Conservation (phyloP, 225 moss, liverwort and hornwort genomes). For the Physcomitrellopsis africana region DNA sequence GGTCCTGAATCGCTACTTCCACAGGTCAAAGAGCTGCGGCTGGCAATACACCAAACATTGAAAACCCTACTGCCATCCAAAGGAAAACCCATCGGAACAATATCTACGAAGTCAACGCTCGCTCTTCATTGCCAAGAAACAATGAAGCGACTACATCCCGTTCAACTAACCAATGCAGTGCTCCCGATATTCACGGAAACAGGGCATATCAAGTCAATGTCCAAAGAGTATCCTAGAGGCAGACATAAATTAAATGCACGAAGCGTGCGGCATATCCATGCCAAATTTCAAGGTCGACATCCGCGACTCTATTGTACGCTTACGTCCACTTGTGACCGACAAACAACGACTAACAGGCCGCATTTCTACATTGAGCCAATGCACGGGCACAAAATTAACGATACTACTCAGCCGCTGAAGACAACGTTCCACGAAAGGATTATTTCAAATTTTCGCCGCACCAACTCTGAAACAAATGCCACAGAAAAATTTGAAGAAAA, state of each 20-base stretch:
- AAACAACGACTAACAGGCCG: not conserved
- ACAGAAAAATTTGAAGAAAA: not conserved
- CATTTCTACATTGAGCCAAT: not conserved
- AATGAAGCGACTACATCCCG: not conserved
- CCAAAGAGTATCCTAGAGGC: not conserved
- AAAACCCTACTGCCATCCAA: conserved; percentile 3
- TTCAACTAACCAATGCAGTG: not conserved
- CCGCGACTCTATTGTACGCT: not conserved
- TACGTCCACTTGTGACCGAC: not conserved
- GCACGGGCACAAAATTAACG: not conserved
- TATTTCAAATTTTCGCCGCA: not conserved
- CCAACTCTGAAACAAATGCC: not conserved
- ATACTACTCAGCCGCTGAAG: not conserved
- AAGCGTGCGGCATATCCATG: not conserved
- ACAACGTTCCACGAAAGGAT: not conserved
- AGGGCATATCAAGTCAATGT: not conserved
- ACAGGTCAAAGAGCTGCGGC: not conserved
- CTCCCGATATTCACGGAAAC: not conserved
- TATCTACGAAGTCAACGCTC: not conserved
- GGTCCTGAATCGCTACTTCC: conserved; percentile 1
- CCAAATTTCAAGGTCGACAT: not conserved
- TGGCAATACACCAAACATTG: not conserved
- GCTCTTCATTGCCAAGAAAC: not conserved
- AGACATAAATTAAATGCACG: not conserved
- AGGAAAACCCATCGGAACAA: not conserved